A percentile compares a stretch with the other conserved stretches of the same genome.
Conservation (phyloP, 805 yeast genomes). For the Hanseniaspora mollemarum region DNA sequence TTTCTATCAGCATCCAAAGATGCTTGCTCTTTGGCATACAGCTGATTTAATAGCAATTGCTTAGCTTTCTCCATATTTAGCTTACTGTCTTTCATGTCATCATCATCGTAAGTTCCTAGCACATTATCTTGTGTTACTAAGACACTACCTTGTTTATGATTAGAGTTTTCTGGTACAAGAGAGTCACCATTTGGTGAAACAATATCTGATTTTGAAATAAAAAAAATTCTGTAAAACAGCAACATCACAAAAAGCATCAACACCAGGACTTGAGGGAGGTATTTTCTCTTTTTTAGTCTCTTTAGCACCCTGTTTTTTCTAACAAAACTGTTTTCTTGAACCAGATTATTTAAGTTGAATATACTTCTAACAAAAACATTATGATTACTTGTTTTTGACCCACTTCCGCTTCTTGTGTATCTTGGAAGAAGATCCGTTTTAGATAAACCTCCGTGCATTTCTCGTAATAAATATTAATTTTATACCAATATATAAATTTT, state of each 20-base stretch:
- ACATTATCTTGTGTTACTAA: conserved; percentile 7
- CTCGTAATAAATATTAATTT: no score
- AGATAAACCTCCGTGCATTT: background rate
- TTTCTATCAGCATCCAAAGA: background rate
- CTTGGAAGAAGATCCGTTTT: conserved; percentile 11
- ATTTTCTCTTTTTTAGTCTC: background rate
- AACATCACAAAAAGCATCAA: background rate
- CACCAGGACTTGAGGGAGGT: background rate
- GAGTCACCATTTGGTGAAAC: no score
- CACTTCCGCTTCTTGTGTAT: background rate
- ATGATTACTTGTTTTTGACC: background rate
- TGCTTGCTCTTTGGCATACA: background rate
- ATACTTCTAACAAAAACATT: background rate
- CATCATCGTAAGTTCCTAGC: background rate
- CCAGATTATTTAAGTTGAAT: background rate
- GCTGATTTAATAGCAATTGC: background rate
- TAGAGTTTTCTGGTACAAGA: background rate
- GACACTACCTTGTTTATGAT: background rate
- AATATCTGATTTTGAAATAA: background rate
- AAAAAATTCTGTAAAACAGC: background rate
- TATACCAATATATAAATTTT: no score
- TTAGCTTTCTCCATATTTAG: conserved; percentile 12
- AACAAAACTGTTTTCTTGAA: background rate
- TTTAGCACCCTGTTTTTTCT: background rate
- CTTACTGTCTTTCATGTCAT: conserved; percentile 7